Conservation (phyloP, 1,139 yeast species). For the Eremothecium gossypii region DNA sequence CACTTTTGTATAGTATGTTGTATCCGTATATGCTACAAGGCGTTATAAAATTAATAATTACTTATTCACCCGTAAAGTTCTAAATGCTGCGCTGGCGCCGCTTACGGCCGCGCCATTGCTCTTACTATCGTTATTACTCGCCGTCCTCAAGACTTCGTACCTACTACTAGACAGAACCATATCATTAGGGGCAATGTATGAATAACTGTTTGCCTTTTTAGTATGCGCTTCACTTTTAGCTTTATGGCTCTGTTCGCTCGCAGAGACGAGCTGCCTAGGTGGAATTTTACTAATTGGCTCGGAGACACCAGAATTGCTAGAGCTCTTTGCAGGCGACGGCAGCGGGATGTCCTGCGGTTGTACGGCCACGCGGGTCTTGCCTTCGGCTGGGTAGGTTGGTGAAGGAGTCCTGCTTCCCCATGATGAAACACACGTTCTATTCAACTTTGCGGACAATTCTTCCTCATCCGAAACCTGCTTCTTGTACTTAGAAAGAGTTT, state of each 20-base stretch:
- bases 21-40: too few species aligned
- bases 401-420: too few species aligned
- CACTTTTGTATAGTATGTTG: too few species aligned
- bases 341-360: too few species aligned
- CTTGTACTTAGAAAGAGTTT: conserved; percentile 10
- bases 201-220: neutral
- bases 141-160: conserved; percentile 24
- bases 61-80: conserved; percentile 14
- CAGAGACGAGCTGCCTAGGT: neutral
- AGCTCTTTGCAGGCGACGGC: too few species aligned
- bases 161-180: conserved; percentile 29
- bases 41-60: too few species aligned
- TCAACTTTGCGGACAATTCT: too few species aligned
- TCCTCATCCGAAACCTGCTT: too few species aligned
- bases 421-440: too few species aligned
- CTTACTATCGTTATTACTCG: conserved; percentile 10
- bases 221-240: neutral
- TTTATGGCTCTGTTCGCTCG: neutral
- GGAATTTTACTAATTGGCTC: neutral
- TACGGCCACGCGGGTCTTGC: too few species aligned
- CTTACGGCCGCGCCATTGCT: conserved; percentile 20
- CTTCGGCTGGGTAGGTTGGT: too few species aligned
- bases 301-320: too few species aligned
- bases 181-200: conserved; percentile 13
- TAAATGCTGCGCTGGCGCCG: conserved; percentile 31